phyloP scores from a whole-genome alignment of 306 rosid species.

The Fragaria vesca region DNA sequence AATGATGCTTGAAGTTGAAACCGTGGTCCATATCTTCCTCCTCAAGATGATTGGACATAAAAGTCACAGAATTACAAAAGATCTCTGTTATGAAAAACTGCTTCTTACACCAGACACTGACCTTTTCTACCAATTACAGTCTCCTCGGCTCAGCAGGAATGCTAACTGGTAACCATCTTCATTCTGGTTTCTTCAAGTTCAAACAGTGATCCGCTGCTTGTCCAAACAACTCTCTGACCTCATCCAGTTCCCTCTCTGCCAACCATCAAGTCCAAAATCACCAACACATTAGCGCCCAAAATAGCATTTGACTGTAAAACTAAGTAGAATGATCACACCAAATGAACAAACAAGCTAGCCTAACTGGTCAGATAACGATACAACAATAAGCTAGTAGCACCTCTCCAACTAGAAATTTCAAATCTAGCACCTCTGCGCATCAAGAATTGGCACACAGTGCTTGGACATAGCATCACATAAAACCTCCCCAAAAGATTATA shows the following conservation, averaged over 20 bases:
- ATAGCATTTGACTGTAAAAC: background rate
- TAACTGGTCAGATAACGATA: no score
- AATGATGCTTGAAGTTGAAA: background rate
- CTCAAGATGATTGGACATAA: background rate
- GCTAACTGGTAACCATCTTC: background rate
- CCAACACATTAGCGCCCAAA: background rate
- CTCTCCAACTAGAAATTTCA: background rate
- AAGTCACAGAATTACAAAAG: background rate
- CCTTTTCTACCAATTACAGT: background rate
- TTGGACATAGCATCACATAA: background rate
- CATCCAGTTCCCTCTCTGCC: constrained; percentile 23
- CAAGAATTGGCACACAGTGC: background rate
- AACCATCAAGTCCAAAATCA: background rate
- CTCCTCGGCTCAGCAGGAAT: background rate
- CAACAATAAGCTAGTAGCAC: background rate
- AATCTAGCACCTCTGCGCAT: background rate
- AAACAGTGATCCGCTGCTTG: constrained; percentile 20
- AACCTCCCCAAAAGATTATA: background rate
- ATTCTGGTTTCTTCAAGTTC: constrained; percentile 23
- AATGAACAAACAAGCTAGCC: background rate
- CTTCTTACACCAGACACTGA: background rate
- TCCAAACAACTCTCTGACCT: constrained; percentile 21
- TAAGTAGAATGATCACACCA: background rate
- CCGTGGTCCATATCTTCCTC: background rate
- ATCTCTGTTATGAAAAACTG: background rate